phyloP scores from a whole-genome alignment of 2,329 filamentous ascomycete species.

The Metarhizium humberi region DNA sequence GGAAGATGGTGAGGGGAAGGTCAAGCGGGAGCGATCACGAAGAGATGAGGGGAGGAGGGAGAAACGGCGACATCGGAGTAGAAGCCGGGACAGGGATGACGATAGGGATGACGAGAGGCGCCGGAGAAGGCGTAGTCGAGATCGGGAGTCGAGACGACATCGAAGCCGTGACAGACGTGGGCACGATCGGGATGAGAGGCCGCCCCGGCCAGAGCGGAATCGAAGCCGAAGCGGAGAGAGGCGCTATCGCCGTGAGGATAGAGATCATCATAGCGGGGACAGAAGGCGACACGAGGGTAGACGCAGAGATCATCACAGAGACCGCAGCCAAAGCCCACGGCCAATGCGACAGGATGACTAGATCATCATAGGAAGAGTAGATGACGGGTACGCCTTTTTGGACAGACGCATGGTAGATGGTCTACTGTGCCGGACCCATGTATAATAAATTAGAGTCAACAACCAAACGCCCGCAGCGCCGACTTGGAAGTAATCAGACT shows the following conservation, averaged over 20 bases:
- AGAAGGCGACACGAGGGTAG: constrained; percentile 13
- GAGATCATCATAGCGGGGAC: constrained; percentile 5
- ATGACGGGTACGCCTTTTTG: not conserved
- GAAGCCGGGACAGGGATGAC: constrained; percentile 18
- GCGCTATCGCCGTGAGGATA: not conserved
- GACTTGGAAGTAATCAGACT: not conserved
- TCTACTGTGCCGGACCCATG: not conserved
- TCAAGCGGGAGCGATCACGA: constrained; percentile 18
- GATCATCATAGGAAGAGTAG: no score
- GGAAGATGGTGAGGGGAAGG: constrained; percentile 16
- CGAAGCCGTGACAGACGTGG: constrained; percentile 8
- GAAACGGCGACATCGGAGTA: constrained; percentile 25
- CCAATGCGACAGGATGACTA: not conserved
- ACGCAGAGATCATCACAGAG: constrained; percentile 9
- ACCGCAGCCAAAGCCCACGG: constrained; percentile 4
- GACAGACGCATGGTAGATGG: not conserved
- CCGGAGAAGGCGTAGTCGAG: constrained; percentile 22
- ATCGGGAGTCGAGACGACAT: constrained; percentile 13
- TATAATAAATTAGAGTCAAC: not conserved
- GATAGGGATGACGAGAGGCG: constrained; percentile 20
- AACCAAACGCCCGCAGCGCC: not conserved
- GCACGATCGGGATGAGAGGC: constrained; percentile 1
- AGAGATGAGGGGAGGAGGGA: constrained; percentile 23
- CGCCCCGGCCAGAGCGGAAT: constrained; percentile 3
- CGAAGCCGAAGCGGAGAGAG: constrained; percentile 8